Evolutionary conservation across 148 eudicot species (phyloP).

Genomic region (Vaccinium corymbosum): DNA sequence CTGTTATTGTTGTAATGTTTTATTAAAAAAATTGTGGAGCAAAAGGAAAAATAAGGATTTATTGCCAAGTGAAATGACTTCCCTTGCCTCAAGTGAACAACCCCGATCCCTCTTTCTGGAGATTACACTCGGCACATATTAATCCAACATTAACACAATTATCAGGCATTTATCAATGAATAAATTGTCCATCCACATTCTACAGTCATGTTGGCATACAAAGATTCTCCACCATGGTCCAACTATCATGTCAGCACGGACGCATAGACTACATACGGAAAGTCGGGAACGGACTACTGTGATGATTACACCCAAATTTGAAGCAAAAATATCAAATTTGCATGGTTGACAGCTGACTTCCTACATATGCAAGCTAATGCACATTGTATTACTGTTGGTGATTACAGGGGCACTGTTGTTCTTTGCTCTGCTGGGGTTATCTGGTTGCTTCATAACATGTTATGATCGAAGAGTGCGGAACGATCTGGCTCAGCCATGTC

Average conservation of each 20-base stretch:
- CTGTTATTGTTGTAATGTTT: not conserved
- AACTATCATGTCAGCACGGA: not conserved
- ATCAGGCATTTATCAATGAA: not conserved
- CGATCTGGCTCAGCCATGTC: constrained; percentile 93
- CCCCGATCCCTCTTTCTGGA: not conserved
- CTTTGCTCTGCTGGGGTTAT: constrained; percentile 85
- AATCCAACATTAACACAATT: not conserved
- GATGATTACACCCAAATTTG: not conserved
- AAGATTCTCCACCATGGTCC: not conserved
- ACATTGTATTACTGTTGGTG: constrained; percentile 9
- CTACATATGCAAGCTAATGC: not conserved
- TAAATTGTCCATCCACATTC: not conserved
- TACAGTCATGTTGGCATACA: not conserved
- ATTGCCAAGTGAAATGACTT: not conserved
- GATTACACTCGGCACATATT: not conserved
- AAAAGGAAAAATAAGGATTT: not conserved
- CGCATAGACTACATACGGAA: not conserved
- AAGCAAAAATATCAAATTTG: constrained; percentile 10
- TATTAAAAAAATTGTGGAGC: not conserved
- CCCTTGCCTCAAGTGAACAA: not conserved
- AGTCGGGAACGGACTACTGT: too few species aligned
- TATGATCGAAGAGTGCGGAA: constrained; percentile 88
- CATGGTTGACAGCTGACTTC: not conserved
- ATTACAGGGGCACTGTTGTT: constrained; percentile 79
- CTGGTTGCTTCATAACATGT: constrained; percentile 91